These are phyloP conservation scores for Saposhnikovia divaricata DNA, from an alignment of 129 eudicot genomes.

Conservation along the genomic window DNA sequence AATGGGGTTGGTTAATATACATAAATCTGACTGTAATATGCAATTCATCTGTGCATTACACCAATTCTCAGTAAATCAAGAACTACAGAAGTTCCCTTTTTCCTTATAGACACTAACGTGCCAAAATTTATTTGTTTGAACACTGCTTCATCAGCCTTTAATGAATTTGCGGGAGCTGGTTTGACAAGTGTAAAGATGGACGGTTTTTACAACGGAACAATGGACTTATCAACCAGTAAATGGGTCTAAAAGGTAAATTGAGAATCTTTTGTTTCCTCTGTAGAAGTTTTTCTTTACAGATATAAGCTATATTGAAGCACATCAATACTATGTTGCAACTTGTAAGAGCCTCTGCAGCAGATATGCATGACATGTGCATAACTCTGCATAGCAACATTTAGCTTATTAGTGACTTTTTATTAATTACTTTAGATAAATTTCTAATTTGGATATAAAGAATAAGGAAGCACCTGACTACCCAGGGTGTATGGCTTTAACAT, in stretches of 20 bases:
- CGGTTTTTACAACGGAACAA: constrained; percentile 49
- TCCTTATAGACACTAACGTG: constrained; percentile 15
- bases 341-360: neutral
- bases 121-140: too few species aligned
- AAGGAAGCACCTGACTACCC: neutral
- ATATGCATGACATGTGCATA: too few species aligned
- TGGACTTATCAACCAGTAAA: constrained; percentile 49
- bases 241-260: constrained; percentile 76
- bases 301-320: neutral
- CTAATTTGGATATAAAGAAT: neutral
- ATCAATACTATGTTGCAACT: neutral
- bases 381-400: too few species aligned
- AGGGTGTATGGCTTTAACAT: neutral
- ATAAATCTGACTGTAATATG: too few species aligned
- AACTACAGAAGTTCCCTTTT: neutral
- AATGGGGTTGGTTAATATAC: too few species aligned
- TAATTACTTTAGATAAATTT: neutral
- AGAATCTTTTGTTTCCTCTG: neutral
- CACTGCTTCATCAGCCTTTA: constrained; percentile 84
- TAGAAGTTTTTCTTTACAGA: neutral
- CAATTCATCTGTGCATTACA: too few species aligned
- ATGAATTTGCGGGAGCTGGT: constrained; percentile 95
- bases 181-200: constrained; percentile 51
- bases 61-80: neutral
- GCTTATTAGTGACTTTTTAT: too few species aligned